These are phyloP conservation scores for Houttuynia cordata DNA, from an alignment of 164 flowering plant genomes.

Conservation along the genomic window DNA sequence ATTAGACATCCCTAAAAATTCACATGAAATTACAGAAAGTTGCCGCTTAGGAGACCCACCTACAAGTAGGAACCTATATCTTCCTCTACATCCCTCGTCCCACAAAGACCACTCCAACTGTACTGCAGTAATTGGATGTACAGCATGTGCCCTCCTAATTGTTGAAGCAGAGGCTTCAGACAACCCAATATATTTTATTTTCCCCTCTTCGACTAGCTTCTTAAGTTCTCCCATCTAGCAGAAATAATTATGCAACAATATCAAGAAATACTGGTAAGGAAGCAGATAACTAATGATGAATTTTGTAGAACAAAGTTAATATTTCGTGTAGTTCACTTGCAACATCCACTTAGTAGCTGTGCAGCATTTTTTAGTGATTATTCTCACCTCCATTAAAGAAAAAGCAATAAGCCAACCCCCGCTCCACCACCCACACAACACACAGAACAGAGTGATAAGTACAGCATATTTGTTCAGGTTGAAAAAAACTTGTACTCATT, in stretches of 20 bases:
- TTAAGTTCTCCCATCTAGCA: constrained; percentile 11
- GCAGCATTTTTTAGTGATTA: not conserved
- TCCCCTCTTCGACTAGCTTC: constrained; percentile 17
- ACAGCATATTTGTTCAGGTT: too few relatives aligned
- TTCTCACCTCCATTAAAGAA: not conserved
- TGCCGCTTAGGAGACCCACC: not conserved
- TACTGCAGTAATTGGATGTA: not conserved
- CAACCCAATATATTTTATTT: constrained; percentile 9
- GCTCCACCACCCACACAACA: too few relatives aligned
- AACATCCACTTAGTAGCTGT: not conserved
- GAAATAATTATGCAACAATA: not conserved
- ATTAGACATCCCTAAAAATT: not conserved
- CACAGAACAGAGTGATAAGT: too few relatives aligned
- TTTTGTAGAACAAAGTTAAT: not conserved
- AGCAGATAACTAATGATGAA: too few relatives aligned
- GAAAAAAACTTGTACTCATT: too few relatives aligned
- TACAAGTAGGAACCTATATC: not conserved
- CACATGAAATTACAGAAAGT: not conserved
- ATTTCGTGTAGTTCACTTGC: too few relatives aligned
- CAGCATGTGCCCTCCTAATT: constrained; percentile 1
- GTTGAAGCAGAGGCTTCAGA: not conserved
- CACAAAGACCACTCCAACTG: constrained; percentile 1
- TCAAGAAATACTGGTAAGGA: not conserved
- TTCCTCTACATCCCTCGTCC: not conserved
- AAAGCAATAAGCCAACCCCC: too few relatives aligned